Evolutionary conservation across 495 filamentous ascomycete genomes (phyloP), one percentile per base, ranked within the genome.

Genomic region (Tuber melanosporum): DNA sequence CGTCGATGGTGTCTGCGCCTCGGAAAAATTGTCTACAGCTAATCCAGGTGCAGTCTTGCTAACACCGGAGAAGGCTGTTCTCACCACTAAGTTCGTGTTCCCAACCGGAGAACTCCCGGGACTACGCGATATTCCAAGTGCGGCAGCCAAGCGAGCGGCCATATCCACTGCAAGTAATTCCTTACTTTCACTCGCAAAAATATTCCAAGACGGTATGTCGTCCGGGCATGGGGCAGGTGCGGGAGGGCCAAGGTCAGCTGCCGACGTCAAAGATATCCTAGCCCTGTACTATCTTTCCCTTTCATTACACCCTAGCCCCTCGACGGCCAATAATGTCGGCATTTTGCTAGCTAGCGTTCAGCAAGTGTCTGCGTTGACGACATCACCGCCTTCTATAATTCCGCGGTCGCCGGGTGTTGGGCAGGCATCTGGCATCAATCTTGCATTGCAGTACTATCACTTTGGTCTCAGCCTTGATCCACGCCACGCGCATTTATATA

Each of bases 181-280:
- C 22, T 86, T 99, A 12, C 88, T 99, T 5, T 98, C 95, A 0
- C 86, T 99, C 71, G 95, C 95, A 41, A 99, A 99, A 84, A 98
- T 99, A 70, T 98, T 97, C 79, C 95, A 99, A 84, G 95, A 99
- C 86, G 92, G 94, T n/a, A 97, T 98, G 92, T 92, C 93, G 10
- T 94, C 90, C 77, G 89, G 91, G 46, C 90, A 89, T 26, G 85
- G 88, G 47, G 85, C 88, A 3, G 88, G 90, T 45, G 87, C 87
- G 52, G 86, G 87, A 39, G 86, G 91, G 62, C 86, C 91, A 17
- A 86, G 85, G 71, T 87, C 87, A 72, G 88, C 91, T 5, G 90
- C 91, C 62, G 91, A 93, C 3, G 94, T 98, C 10, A 91, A 94
- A 45, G 95, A 99, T 80, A 99, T 99, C 69, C 84, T 99, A 22